Percentiles rank a stretch among this genome's conserved stretches.
Evolutionary conservation across 2,329 filamentous ascomycete species (phyloP).

Genomic region (Clarireedia homoeocarpa): DNA sequence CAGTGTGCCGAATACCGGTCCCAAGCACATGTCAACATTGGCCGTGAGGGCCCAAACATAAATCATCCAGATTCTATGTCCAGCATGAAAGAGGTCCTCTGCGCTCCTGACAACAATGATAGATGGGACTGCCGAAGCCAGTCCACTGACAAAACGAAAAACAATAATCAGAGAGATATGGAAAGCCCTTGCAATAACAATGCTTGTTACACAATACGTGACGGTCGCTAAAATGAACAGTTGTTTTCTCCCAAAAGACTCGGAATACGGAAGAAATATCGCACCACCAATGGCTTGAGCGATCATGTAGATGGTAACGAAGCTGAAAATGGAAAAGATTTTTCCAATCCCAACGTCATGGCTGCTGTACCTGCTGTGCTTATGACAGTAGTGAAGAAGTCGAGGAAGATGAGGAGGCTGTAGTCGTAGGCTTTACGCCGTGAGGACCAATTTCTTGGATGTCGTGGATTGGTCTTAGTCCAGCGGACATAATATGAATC

Average conservation of each 20-base stretch:
- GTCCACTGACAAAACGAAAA: constrained; percentile 36
- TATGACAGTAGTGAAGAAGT: constrained; percentile 13
- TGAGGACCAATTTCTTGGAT: constrained; percentile 11
- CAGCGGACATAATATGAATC: background rate
- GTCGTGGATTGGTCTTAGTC: background rate
- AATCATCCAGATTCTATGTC: constrained; percentile 38
- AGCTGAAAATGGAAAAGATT: background rate
- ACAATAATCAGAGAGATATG: constrained; percentile 32
- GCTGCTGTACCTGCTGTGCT: constrained; percentile 9
- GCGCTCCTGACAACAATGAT: constrained; percentile 40
- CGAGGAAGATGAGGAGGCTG: constrained; percentile 7
- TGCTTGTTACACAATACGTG: constrained; percentile 29
- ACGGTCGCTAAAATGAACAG: constrained; percentile 31
- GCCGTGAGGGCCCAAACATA: constrained; percentile 37
- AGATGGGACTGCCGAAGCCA: constrained; percentile 39
- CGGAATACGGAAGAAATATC: constrained; percentile 33
- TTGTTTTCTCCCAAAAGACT: constrained; percentile 30
- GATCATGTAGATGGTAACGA: constrained; percentile 10
- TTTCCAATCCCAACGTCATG: background rate
- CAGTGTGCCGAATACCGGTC: constrained; percentile 37
- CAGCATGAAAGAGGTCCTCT: constrained; percentile 41
- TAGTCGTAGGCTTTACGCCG: constrained; percentile 9
- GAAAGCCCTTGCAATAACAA: constrained; percentile 33
- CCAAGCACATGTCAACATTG: constrained; percentile 36
- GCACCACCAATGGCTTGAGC: constrained; percentile 34